Conservation (phyloP, 129 eudicot species). For the Chrysanthemum lavandulifolium region DNA sequence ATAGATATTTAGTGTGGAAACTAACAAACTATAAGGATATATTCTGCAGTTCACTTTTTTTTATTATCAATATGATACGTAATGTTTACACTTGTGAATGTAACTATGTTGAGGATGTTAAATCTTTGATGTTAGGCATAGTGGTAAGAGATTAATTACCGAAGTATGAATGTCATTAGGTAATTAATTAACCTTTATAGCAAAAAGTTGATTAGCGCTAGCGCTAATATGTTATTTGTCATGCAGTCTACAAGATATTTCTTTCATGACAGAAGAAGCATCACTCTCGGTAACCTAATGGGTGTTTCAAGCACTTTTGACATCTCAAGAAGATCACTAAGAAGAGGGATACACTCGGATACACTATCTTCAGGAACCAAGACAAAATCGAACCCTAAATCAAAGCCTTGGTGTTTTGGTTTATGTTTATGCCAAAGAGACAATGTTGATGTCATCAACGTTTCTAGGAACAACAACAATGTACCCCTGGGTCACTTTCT, state of each 20-base stretch:
- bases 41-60: too few relatives aligned
- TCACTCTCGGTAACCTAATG: slow-evolving; percentile 68
- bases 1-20: too few relatives aligned
- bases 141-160: too few relatives aligned
- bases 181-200: too few relatives aligned
- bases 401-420: slow-evolving; percentile 59
- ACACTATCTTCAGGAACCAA: slow-evolving; percentile 38
- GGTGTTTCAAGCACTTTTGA: slow-evolving; percentile 67
- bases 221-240: background rate
- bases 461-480: slow-evolving; percentile 41
- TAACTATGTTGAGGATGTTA: too few relatives aligned
- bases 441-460: slow-evolving; percentile 50
- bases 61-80: too few relatives aligned
- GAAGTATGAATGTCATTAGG: too few relatives aligned
- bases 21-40: too few relatives aligned
- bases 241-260: slow-evolving; percentile 73
- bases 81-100: too few relatives aligned
- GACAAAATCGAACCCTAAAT: slow-evolving; percentile 40
- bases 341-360: slow-evolving; percentile 40
- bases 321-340: slow-evolving; percentile 58
- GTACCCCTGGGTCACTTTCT: slow-evolving; percentile 69
- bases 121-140: too few relatives aligned
- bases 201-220: too few relatives aligned
- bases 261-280: slow-evolving; percentile 62
- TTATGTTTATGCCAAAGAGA: slow-evolving; percentile 75